phyloP scores from a whole-genome alignment of 2,329 filamentous ascomycete species.

The Epichloe amarillans region DNA sequence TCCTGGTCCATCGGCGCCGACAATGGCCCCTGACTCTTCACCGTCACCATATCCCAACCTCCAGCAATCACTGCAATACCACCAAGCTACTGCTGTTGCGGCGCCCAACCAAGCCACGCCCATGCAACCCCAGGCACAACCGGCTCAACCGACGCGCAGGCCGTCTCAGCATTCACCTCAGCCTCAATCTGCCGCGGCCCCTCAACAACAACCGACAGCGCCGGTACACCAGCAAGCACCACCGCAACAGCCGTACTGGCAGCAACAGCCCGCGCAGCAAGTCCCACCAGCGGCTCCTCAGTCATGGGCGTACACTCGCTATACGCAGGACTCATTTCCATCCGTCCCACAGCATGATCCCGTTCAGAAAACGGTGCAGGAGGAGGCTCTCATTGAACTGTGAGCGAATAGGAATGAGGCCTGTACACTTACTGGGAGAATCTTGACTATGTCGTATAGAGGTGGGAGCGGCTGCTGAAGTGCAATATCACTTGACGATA shows the following conservation, averaged over 20 bases:
- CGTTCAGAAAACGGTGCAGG: conserved; percentile 37
- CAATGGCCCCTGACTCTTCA: conserved; percentile 26
- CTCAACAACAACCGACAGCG: conserved; percentile 1
- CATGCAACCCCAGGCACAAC: conserved; percentile 14
- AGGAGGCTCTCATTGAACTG: conserved; percentile 72
- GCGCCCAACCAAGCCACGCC: conserved; percentile 20
- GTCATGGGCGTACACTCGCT: conserved; percentile 34
- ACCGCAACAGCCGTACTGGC: conserved; percentile 20
- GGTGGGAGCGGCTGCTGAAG: neutral
- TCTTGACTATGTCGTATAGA: neutral
- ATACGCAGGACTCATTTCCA: conserved; percentile 50
- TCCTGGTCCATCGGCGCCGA: conserved; percentile 24
- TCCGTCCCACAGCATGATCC: conserved; percentile 37
- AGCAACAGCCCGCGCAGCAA: conserved; percentile 19
- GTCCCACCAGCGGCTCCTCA: conserved; percentile 22
- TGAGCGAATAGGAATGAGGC: conserved; percentile 20
- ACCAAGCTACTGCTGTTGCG: conserved; percentile 29
- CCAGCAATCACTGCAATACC: conserved; percentile 32
- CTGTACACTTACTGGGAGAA: neutral
- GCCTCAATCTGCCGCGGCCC: conserved; percentile 16
- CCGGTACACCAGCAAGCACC: conserved; percentile 16
- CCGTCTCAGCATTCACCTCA: conserved; percentile 15
- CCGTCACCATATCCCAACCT: conserved; percentile 41
- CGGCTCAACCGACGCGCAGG: conserved; percentile 8
- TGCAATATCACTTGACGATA: neutral